Evolutionary conservation across 441 rosid genomes (phyloP).

Genomic region (Euphorbia corollata): DNA sequence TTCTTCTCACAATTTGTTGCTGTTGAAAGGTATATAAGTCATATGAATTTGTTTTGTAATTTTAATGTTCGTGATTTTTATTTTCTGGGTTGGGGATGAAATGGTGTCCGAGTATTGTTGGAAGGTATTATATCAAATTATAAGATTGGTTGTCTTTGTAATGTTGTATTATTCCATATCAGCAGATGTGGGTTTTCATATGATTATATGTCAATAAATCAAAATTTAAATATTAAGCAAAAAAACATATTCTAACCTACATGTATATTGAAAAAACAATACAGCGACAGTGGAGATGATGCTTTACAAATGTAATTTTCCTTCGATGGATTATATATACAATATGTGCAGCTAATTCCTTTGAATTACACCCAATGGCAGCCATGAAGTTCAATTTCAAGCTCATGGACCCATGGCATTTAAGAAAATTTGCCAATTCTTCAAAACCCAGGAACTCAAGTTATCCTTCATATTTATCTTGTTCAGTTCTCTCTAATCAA

Average conservation of each 20-base stretch:
- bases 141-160: constrained; percentile 14
- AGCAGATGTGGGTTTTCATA: constrained; percentile 20
- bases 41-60: constrained; percentile 8
- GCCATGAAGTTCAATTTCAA: neutral
- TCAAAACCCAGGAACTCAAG: constrained; percentile 4
- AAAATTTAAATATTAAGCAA: neutral
- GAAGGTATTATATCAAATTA: neutral
- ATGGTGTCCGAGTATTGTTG: neutral
- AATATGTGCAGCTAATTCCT: constrained; percentile 5
- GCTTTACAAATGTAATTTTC: constrained; percentile 22
- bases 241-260: no score
- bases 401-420: constrained; percentile 15
- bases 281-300: constrained; percentile 18
- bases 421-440: constrained; percentile 13
- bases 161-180: constrained; percentile 20
- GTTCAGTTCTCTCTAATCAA: neutral
- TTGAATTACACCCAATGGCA: neutral
- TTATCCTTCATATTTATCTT: neutral
- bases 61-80: constrained; percentile 15
- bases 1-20: constrained; percentile 4
- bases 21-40: constrained; percentile 16
- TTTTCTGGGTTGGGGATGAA: constrained; percentile 12
- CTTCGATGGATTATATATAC: constrained; percentile 4
- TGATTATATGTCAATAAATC: constrained; percentile 21
- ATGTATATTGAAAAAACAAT: constrained; percentile 7